A percentile compares a stretch with the other conserved stretches of the same genome.
These are phyloP conservation scores for Neoboletus subvelutipes DNA, from an alignment of 768 basidiomycete species.

Conservation along the genomic window DNA sequence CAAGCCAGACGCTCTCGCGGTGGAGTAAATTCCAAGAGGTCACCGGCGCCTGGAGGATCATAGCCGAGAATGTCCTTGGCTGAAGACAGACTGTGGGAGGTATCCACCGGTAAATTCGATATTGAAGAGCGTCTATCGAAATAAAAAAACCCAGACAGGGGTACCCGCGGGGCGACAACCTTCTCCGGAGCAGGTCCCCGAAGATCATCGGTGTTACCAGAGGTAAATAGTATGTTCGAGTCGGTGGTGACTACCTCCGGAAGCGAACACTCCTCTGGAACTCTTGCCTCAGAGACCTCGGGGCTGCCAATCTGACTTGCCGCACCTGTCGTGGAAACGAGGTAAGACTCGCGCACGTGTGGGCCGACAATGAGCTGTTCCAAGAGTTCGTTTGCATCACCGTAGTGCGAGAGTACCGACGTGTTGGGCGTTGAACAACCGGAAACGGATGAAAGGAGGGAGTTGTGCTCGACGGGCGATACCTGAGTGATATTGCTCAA, in stretches of 20 bases:
- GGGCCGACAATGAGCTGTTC: background rate
- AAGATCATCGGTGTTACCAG: background rate
- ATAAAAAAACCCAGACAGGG: background rate
- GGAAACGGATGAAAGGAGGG: slow-evolving; percentile 20
- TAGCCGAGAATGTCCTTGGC: background rate
- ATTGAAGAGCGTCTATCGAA: background rate
- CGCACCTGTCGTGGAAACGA: background rate
- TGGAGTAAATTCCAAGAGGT: background rate
- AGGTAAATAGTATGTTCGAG: background rate
- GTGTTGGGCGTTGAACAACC: slow-evolving; percentile 25
- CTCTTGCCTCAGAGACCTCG: background rate
- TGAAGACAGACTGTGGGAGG: background rate
- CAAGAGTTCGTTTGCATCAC: slow-evolving; percentile 12
- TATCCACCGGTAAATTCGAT: background rate
- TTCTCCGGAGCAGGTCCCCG: background rate
- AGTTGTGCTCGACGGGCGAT: slow-evolving; percentile 19
- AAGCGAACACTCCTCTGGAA: background rate
- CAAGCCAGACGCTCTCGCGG: background rate
- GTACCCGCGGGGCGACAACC: background rate
- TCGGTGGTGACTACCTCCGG: background rate
- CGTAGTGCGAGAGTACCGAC: slow-evolving; percentile 22
- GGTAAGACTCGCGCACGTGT: background rate
- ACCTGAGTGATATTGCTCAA: slow-evolving; percentile 16
- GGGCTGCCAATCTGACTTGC: background rate
- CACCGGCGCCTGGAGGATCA: background rate